A percentile compares a stretch with the other conserved stretches of the same genome.
phyloP scores from a whole-genome alignment of 2,329 filamentous ascomycete species.

The Exophiala sp. region DNA sequence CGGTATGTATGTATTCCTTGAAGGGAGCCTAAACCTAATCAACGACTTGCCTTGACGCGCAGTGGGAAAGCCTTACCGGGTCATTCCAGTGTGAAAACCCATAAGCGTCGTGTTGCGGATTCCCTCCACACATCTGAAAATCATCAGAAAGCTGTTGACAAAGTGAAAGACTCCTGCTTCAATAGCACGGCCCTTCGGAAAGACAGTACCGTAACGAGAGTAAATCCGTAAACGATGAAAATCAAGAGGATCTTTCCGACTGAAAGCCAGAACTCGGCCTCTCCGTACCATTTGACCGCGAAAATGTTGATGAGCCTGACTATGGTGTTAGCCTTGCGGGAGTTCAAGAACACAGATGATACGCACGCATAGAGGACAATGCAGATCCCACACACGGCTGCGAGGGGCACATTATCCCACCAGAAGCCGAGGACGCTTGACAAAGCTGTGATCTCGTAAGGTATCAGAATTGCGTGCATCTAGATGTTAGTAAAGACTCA shows the following conservation, averaged over 20 bases:
- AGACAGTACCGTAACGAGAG: constrained; percentile 58
- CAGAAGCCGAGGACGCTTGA: constrained; percentile 40
- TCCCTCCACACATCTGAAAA: constrained; percentile 66
- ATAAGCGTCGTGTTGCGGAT: constrained; percentile 64
- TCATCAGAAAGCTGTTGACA: no score
- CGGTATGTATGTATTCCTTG: constrained; percentile 31
- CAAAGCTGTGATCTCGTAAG: constrained; percentile 42
- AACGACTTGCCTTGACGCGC: no score
- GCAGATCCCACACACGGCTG: constrained; percentile 35
- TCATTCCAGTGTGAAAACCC: constrained; percentile 63
- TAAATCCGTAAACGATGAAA: constrained; percentile 65
- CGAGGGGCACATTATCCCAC: constrained; percentile 35
- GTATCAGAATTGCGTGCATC: constrained; percentile 33
- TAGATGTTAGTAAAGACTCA: constrained; percentile 34
- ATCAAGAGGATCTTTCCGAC: constrained; percentile 67
- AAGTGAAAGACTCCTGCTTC: constrained; percentile 34
- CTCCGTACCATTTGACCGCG: constrained; percentile 67
- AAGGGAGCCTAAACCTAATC: constrained; percentile 54
- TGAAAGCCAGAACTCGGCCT: constrained; percentile 67
- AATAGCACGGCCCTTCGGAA: constrained; percentile 37
- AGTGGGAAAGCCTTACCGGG: constrained; percentile 51
- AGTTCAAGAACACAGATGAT: not conserved
- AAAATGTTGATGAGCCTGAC: constrained; percentile 58
- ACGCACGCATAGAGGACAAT: constrained; percentile 38
- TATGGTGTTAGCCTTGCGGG: not conserved